phyloP scores from a whole-genome alignment of 1,139 yeast genomes.

The Yamadazyma triangularis region DNA sequence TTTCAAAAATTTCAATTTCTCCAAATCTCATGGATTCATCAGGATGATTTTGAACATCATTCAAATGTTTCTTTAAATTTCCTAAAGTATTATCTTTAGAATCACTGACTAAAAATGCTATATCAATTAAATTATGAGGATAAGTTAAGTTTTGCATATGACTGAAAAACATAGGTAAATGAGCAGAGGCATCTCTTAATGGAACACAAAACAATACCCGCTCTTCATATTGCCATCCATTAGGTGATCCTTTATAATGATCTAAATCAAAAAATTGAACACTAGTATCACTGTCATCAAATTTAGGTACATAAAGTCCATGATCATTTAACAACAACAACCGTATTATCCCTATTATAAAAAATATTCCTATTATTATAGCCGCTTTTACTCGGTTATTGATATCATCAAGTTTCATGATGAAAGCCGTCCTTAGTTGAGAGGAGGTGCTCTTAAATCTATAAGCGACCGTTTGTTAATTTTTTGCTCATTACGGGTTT shows the following conservation, averaged over 20 bases:
- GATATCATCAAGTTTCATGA: neutral
- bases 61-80: constrained; percentile 36
- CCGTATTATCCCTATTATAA: neutral
- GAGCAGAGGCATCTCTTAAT: constrained; percentile 58
- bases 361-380: neutral
- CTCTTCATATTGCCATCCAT: constrained; percentile 55
- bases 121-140: constrained; percentile 53
- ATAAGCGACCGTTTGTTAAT: no score
- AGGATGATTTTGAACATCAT: constrained; percentile 39
- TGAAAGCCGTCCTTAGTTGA: no score
- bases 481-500: no score
- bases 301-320: constrained; percentile 20
- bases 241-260: constrained; percentile 37
- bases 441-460: no score
- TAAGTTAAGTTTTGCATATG: constrained; percentile 55
- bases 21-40: constrained; percentile 46
- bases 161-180: constrained; percentile 57
- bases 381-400: neutral
- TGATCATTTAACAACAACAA: neutral
- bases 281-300: constrained; percentile 15
- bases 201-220: constrained; percentile 57
- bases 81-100: constrained; percentile 57
- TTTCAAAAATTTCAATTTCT: constrained; percentile 51
- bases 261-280: constrained; percentile 44
- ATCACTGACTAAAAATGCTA: constrained; percentile 56